Conservation (phyloP, 106 monocot species). For the Dioscorea dumetorum region DNA sequence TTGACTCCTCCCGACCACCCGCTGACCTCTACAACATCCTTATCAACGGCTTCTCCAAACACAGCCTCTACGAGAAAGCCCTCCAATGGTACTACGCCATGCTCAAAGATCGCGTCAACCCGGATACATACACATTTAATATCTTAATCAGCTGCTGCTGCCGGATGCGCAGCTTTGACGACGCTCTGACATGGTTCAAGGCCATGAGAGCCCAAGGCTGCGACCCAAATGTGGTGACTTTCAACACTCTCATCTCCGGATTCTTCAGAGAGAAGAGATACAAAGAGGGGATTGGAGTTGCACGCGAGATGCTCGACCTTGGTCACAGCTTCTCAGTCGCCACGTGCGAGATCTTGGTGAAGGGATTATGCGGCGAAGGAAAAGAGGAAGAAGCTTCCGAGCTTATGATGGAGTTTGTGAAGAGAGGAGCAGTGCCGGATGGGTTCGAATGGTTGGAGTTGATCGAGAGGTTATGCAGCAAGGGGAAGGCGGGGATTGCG, state of each 20-base stretch:
- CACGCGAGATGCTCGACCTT: conserved; percentile 80
- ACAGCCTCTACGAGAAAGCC: conserved; percentile 17
- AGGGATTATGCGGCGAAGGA: conserved; percentile 47
- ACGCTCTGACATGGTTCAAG: conserved; percentile 43
- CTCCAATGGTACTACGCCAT: conserved; percentile 38
- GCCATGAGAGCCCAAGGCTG: conserved; percentile 49
- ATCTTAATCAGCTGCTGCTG: conserved; percentile 48
- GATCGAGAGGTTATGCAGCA: conserved; percentile 38
- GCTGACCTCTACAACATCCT: conserved; percentile 52
- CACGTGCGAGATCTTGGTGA: conserved; percentile 63
- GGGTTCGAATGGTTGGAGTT: conserved; percentile 58
- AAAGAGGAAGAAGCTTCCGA: conserved; percentile 32
- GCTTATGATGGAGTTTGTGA: conserved; percentile 40
- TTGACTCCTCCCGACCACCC: conserved; percentile 35
- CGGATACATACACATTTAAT: conserved; percentile 65
- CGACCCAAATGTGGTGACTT: conserved; percentile 62
- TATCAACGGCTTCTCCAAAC: conserved; percentile 34
- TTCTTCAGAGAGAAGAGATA: conserved; percentile 46
- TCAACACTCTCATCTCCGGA: conserved; percentile 67
- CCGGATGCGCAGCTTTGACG: conserved; percentile 23
- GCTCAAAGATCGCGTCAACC: conserved; percentile 52
- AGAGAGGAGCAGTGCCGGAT: conserved; percentile 35
- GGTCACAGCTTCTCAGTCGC: conserved; percentile 38
- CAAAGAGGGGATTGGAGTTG: conserved; percentile 56
- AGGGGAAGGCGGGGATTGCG: conserved; percentile 28